Evolutionary conservation across 768 basidiomycete genomes (phyloP).

Genomic region (Mycena filopes): DNA sequence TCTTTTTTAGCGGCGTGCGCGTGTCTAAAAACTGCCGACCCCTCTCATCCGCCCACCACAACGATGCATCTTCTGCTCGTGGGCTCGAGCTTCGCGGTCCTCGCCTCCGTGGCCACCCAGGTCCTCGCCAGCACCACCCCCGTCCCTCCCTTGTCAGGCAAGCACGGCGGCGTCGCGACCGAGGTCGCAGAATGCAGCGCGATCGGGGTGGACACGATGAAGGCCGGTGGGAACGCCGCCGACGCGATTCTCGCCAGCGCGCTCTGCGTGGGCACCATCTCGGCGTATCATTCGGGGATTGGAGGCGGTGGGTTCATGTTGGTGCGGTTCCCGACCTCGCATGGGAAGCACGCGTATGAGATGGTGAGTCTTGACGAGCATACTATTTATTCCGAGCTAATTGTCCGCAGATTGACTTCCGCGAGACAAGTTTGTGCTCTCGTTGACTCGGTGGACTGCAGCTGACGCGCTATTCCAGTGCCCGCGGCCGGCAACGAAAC

Average conservation of each 20-base stretch:
- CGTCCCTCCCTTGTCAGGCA: conserved; percentile 12
- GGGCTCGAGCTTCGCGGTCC: no score
- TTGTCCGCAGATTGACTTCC: conserved; percentile 68
- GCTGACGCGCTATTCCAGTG: conserved; percentile 40
- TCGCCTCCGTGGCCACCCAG: no score
- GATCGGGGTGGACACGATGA: conserved; percentile 53
- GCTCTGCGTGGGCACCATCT: conserved; percentile 49
- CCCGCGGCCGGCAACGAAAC: conserved; percentile 63
- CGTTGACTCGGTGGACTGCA: background rate
- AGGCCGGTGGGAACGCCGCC: conserved; percentile 58
- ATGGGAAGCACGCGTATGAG: conserved; percentile 23
- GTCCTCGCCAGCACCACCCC: background rate
- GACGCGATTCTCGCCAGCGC: conserved; percentile 57
- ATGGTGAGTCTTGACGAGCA: conserved; percentile 3
- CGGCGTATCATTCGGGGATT: conserved; percentile 51
- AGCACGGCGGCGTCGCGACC: conserved; percentile 30
- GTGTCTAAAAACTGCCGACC: no score
- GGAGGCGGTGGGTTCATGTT: conserved; percentile 38
- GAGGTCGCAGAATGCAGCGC: conserved; percentile 46
- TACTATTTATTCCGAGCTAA: conserved; percentile 43
- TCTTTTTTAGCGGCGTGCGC: no score
- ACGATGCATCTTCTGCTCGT: no score
- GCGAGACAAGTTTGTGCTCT: conserved; percentile 55
- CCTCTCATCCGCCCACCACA: no score
- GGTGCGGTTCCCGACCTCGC: conserved; percentile 17